Conservation (phyloP, 257 asterid genomes). For the Lithospermum erythrorhizon region DNA sequence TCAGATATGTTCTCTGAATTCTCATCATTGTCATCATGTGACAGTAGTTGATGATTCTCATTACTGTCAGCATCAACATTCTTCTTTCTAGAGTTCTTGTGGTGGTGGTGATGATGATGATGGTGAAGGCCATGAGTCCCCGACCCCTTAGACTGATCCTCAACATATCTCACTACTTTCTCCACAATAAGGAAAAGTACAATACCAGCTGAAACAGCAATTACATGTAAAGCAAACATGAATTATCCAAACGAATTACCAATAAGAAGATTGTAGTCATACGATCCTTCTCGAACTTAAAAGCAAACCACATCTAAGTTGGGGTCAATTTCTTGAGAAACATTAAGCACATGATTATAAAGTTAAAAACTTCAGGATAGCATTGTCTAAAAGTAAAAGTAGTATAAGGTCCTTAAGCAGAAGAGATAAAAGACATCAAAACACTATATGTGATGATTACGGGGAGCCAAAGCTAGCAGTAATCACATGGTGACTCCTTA, state of each 20-base stretch:
- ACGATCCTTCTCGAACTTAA: neutral
- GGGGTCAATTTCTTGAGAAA: neutral
- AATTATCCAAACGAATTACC: slow-evolving; percentile 2
- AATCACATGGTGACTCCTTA: too few relatives aligned
- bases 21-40: slow-evolving; percentile 29
- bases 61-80: slow-evolving; percentile 36
- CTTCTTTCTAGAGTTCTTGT: slow-evolving; percentile 35
- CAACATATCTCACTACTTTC: slow-evolving; percentile 89
- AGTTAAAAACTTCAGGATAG: neutral
- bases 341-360: neutral
- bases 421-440: too few relatives aligned
- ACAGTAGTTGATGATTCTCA: slow-evolving; percentile 29
- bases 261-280: neutral
- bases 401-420: neutral
- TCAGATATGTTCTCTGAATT: slow-evolving; percentile 18
- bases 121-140: slow-evolving; percentile 64
- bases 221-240: slow-evolving; percentile 10
- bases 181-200: slow-evolving; percentile 82
- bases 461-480: too few relatives aligned
- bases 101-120: slow-evolving; percentile 66
- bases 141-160: slow-evolving; percentile 58
- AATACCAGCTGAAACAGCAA: slow-evolving; percentile 70
- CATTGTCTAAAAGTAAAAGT: neutral
- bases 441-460: too few relatives aligned
- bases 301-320: neutral